Evolutionary conservation across 768 basidiomycete species (phyloP).

Genomic region (Pleurotus tuber-regium): DNA sequence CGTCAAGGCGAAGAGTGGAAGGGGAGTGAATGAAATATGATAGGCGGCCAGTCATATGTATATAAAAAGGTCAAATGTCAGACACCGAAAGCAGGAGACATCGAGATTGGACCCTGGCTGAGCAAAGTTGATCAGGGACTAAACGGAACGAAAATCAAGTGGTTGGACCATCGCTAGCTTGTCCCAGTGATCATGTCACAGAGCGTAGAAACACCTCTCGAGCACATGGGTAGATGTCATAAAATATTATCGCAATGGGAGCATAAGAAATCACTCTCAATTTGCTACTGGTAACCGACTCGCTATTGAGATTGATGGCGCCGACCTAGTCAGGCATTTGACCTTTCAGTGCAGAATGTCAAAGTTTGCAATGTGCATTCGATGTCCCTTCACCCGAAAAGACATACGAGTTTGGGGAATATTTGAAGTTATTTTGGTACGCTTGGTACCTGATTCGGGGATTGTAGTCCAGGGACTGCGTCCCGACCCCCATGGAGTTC

Average conservation of each 20-base stretch:
- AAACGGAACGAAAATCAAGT: constrained; percentile 8
- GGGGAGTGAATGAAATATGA: not conserved
- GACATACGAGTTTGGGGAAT: not conserved
- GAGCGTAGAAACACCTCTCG: constrained; percentile 6
- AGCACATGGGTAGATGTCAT: constrained; percentile 8
- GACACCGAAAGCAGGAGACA: not conserved
- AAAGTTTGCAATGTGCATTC: not conserved
- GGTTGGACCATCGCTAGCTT: not conserved
- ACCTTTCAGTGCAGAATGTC: constrained; percentile 1
- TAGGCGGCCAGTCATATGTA: not conserved
- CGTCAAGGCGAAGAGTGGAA: constrained; percentile 6
- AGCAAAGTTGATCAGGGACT: constrained; percentile 6
- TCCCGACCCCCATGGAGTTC: not conserved
- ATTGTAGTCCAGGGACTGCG: not conserved
- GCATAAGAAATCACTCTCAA: constrained; percentile 1
- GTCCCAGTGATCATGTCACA: constrained; percentile 7
- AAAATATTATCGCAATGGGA: not conserved
- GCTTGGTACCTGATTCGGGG: constrained; percentile 1
- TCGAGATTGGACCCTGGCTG: constrained; percentile 6
- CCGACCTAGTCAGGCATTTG: not conserved
- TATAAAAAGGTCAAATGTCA: not conserved
- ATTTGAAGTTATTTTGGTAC: not conserved
- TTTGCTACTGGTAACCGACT: not conserved
- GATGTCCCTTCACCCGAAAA: not conserved
- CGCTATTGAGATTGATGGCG: too few relatives aligned